A percentile compares a stretch with the other conserved stretches of the same genome.
Evolutionary conservation across 2,329 filamentous ascomycete genomes (phyloP).

Genomic region (Diaporthe ilicicola): DNA sequence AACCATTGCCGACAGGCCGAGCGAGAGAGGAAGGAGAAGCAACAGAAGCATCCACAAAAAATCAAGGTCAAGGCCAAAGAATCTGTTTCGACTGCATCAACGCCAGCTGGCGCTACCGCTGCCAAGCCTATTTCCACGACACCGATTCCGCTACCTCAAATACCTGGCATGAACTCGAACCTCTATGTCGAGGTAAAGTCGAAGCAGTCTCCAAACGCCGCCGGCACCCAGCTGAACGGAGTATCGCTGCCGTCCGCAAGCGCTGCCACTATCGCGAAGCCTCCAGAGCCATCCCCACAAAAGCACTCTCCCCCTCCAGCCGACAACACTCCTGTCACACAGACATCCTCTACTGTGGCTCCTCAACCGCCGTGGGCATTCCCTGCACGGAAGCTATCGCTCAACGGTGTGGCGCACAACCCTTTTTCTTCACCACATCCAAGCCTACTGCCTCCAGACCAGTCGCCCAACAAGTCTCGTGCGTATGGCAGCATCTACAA

Average conservation of each 20-base stretch:
- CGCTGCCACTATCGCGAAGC: slow-evolving; percentile 14
- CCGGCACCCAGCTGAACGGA: slow-evolving; percentile 25
- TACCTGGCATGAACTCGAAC: slow-evolving; percentile 28
- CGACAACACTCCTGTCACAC: slow-evolving; percentile 13
- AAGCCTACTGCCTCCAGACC: slow-evolving; percentile 50
- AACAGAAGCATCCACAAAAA: slow-evolving; percentile 63
- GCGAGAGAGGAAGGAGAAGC: slow-evolving; percentile 58
- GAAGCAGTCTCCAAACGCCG: slow-evolving; percentile 18
- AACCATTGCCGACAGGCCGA: slow-evolving; percentile 76
- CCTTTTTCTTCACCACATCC: slow-evolving; percentile 55
- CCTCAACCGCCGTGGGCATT: slow-evolving; percentile 12
- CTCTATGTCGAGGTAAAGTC: not conserved
- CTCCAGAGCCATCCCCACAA: slow-evolving; percentile 32
- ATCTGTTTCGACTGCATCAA: slow-evolving; percentile 38
- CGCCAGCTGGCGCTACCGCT: slow-evolving; percentile 25
- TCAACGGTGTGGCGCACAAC: slow-evolving; percentile 45
- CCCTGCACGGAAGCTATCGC: slow-evolving; percentile 36
- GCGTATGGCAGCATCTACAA: slow-evolving; percentile 50
- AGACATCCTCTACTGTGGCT: slow-evolving; percentile 13
- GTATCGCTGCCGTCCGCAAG: slow-evolving; percentile 27
- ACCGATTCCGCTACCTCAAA: slow-evolving; percentile 32
- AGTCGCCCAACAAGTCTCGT: slow-evolving; percentile 50
- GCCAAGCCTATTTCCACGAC: slow-evolving; percentile 38
- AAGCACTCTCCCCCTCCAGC: slow-evolving; percentile 30
- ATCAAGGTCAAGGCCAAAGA: slow-evolving; percentile 62